Evolutionary conservation across 1,284 basidiomycete genomes (phyloP).

Genomic region (Cryptococcus sp.): DNA sequence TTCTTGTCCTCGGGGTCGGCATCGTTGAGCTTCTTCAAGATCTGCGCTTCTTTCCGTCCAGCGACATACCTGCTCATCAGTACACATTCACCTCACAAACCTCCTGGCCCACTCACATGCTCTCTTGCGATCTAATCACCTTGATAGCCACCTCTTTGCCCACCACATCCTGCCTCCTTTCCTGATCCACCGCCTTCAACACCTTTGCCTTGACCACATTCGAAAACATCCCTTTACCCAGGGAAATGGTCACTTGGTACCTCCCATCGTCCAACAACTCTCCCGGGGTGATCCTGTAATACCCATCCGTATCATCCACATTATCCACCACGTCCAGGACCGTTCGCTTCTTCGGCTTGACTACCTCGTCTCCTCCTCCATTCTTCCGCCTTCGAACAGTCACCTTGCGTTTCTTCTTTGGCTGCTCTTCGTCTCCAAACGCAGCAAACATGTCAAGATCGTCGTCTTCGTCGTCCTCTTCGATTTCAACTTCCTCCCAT

Average conservation of each 20-base stretch:
- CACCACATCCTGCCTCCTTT: conserved; percentile 50
- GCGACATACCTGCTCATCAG: conserved; percentile 71
- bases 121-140: conserved; percentile 91
- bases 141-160: conserved; percentile 92
- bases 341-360: conserved; percentile 54
- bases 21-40: conserved; percentile 76
- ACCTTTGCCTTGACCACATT: conserved; percentile 89
- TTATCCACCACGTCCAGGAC: conserved; percentile 49
- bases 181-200: conserved; percentile 60
- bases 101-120: conserved; percentile 65
- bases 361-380: conserved; percentile 64
- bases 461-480: conserved; percentile 57
- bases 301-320: conserved; percentile 80
- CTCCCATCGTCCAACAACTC: conserved; percentile 87
- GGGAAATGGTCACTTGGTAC: conserved; percentile 88
- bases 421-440: conserved; percentile 52
- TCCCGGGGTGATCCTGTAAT: conserved; percentile 89
- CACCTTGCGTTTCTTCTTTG: conserved; percentile 52
- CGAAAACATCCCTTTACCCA: conserved; percentile 98
- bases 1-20: conserved; percentile 96
- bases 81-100: not conserved
- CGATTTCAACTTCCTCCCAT: conserved; percentile 56
- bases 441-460: conserved; percentile 90
- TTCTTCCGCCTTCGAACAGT: conserved; percentile 50
- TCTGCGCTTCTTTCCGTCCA: conserved; percentile 85